Percentiles rank a stretch among this genome's conserved stretches.
Conservation (phyloP, 108 stramenopile species). For the Skeletonema costatum region DNA sequence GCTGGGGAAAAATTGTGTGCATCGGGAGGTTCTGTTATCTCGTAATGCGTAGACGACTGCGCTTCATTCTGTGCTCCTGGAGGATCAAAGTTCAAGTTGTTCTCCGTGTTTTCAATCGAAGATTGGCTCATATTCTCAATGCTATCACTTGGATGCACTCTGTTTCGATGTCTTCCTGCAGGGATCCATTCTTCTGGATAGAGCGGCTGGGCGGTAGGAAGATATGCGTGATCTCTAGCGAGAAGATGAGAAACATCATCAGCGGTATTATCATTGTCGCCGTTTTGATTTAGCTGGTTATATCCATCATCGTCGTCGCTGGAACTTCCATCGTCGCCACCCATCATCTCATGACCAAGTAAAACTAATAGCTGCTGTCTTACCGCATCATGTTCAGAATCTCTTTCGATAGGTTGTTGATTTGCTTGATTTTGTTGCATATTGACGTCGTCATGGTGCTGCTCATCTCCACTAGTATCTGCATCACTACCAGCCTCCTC, state of each 20-base stretch:
- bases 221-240: conserved; percentile 63
- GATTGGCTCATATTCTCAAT: background rate
- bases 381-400: background rate
- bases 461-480: background rate
- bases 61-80: background rate
- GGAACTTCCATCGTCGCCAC: background rate
- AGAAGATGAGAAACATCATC: conserved; percentile 20
- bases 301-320: conserved; percentile 10
- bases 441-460: background rate
- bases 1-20: background rate
- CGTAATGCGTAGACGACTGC: background rate
- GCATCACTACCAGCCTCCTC: background rate
- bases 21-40: conserved; percentile 11
- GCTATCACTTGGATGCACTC: background rate
- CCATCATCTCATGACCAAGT: background rate
- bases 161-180: conserved; percentile 16
- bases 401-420: background rate
- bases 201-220: conserved; percentile 59
- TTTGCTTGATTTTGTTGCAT: background rate
- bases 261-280: background rate
- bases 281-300: background rate
- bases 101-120: background rate
- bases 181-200: conserved; percentile 51
- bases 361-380: background rate
- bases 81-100: background rate